Evolutionary conservation across 148 eudicot genomes (phyloP), one percentile per base, ranked within the genome.

Genomic region (Selenicereus undatus): DNA sequence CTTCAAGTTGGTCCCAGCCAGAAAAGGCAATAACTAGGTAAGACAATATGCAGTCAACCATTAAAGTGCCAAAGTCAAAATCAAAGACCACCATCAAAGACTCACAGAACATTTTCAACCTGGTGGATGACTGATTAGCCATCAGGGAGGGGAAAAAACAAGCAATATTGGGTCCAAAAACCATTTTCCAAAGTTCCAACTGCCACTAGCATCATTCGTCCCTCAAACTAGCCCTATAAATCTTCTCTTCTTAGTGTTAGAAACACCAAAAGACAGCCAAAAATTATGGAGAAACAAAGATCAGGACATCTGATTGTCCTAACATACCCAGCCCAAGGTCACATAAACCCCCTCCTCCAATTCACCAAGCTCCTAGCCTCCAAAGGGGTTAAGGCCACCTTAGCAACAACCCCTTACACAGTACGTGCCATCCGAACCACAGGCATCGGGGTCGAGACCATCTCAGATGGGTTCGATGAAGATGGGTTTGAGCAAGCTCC

Each of bases 321-420:
- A 29, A 85, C 88, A 26, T 86, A 80, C 79, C 95, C 93, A 36
- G 70, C 84, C 81, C 95, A 90, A 86, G 93, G 93, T 72, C 95
- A 91, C 86, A 90, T 92, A 14, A 92, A 85, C 84, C 93, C 91
- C 0, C 86, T 89, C 66, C 84, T 91, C 50, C 91, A 91, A 81
- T 91, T 91, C 66, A 86, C 90, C 18, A 91, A 90, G 52, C 89
- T 87, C 78, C 43, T 91, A n/a, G 81, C 82, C 79, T 84, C 90
- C 27, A 87, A 80, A 77, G 91, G 90, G 29, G 78, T 88, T 51
- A 86, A 78, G 27, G 83, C 89, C 83, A 89, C 93, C n/a, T 14
- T 92, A 0, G 93, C 89, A 80, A 84, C 89, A 54, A 88, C 91
- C 32, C 73, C 27, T 54, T 76, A 82, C 86, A 78, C 88, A 13